Evolutionary conservation across 768 basidiomycete species (phyloP).

Genomic region (Floccularia luteovirens): DNA sequence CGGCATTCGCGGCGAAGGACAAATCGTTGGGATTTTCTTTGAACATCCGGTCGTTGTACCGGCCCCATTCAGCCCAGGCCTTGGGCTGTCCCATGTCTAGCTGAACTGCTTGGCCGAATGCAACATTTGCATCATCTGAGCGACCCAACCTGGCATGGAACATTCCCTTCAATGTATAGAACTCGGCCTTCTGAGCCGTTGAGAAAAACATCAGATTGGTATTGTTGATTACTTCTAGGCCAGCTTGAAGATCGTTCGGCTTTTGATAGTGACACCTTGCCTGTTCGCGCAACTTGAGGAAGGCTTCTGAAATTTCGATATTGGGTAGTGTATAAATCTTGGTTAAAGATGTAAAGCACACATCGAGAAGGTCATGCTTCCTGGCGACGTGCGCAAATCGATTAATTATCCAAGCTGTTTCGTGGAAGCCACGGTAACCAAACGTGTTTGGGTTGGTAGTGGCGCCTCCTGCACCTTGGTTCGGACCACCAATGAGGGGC

Average conservation of each 20-base stretch:
- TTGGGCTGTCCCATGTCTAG: constrained; percentile 93
- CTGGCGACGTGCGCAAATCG: constrained; percentile 97
- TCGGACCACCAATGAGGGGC: constrained; percentile 67
- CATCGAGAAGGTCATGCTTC: constrained; percentile 93
- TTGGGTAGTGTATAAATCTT: constrained; percentile 99
- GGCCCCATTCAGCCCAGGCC: constrained; percentile 98
- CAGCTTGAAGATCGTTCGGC: constrained; percentile 86
- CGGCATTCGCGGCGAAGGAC: constrained; percentile 78
- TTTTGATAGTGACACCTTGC: constrained; percentile 97
- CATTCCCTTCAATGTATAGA: constrained; percentile 98
- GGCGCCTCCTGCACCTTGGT: constrained; percentile 40
- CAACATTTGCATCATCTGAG: constrained; percentile 82
- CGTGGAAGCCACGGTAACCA: constrained; percentile 95
- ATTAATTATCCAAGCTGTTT: constrained; percentile 99
- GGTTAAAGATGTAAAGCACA: constrained; percentile 89
- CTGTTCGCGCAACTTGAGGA: constrained; percentile 97
- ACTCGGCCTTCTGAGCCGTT: constrained; percentile 90
- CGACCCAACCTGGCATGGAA: constrained; percentile 87
- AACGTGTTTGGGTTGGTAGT: constrained; percentile 67
- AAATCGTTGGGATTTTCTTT: constrained; percentile 75
- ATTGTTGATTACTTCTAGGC: constrained; percentile 98
- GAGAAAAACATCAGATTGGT: constrained; percentile 99
- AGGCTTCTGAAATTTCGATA: constrained; percentile 99
- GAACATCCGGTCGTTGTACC: constrained; percentile 89
- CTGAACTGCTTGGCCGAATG: constrained; percentile 94